Conservation (phyloP, 129 eudicot genomes). For the Scalesia atractyloides region DNA sequence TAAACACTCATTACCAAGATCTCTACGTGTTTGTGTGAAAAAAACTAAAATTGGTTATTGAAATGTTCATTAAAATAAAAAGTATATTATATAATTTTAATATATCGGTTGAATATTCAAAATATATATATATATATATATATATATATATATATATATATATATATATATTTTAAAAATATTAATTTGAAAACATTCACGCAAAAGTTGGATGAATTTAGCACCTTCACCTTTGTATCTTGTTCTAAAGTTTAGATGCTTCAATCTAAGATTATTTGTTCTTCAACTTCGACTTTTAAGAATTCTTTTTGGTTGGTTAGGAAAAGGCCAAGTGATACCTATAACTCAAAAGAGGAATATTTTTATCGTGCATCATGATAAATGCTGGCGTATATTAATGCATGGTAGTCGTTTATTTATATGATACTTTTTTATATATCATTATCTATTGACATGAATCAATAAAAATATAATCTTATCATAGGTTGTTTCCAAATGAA, state of each 20-base stretch:
- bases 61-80: neutral
- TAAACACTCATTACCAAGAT: too few relatives aligned
- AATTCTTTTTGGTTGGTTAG: conserved; percentile 43
- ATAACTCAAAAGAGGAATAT: conserved; percentile 29
- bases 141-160: too few relatives aligned
- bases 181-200: neutral
- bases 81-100: neutral
- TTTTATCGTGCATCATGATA: conserved; percentile 15
- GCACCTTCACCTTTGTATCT: conserved; percentile 31
- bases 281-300: conserved; percentile 24
- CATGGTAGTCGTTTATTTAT: conserved; percentile 1
- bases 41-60: too few relatives aligned
- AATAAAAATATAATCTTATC: neutral
- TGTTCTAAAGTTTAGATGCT: conserved; percentile 42
- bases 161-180: too few relatives aligned
- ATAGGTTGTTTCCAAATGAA: neutral
- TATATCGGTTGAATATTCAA: conserved; percentile 12
- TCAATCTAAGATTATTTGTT: conserved; percentile 13
- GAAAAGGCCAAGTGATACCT: conserved; percentile 22
- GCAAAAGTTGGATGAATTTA: conserved; percentile 31
- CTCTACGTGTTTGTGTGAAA: too few relatives aligned
- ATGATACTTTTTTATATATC: neutral
- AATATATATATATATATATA: neutral
- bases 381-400: conserved; percentile 2
- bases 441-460: neutral